Evolutionary conservation across 352 stramenopile species (phyloP), one percentile per base, ranked within the genome.

Genomic region (Globisporangium recalcitrans): DNA sequence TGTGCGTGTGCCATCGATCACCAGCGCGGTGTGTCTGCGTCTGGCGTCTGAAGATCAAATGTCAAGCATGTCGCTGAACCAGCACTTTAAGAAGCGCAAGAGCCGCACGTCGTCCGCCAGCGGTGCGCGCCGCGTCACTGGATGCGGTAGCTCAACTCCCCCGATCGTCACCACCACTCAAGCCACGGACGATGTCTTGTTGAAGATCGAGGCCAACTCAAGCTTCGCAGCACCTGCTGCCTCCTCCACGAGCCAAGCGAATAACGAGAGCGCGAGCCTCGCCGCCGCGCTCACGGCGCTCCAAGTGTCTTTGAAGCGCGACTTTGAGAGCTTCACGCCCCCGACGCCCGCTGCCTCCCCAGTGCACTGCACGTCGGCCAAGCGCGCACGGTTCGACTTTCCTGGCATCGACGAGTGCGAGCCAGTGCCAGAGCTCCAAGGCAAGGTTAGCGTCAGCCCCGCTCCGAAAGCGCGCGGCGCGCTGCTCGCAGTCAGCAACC

Each of bases 61-160:
- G n/a, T 42, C 21, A 52, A 75, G 63, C 36, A 80, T 80, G 59
- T 80, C 73, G 38, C 81, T 87, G 63, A 86, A 71, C 63, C 77
- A 84, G 47, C 78, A 75, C 62, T 85, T 83, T 62, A 87, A 86
- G 72, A 88, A 88, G 62, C 75, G 81, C 66, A 89, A 88, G 74
- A 74, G 68, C 63, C 68, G 75, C 69, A 62, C 71, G 58, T 62
- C 73, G 58, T 60, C 52, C 68, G 52, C 36, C 26, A 19, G 19
- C 21, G 10, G 24, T 8, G 32, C 14, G 9, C 57, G 42, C 57
- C 22, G 22, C 22, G 24, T 4, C 8, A n/a, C 34, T 4, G 32
- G 31, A 29, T 62, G 13, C 46, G 29, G 16, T 16, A 46, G 38
- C 38, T 46, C 38, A 22, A 32, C 44, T 10, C 57, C 42, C 2